Evolutionary conservation across 805 yeast genomes (phyloP).

Genomic region (Phaffomyces opuntiae): DNA sequence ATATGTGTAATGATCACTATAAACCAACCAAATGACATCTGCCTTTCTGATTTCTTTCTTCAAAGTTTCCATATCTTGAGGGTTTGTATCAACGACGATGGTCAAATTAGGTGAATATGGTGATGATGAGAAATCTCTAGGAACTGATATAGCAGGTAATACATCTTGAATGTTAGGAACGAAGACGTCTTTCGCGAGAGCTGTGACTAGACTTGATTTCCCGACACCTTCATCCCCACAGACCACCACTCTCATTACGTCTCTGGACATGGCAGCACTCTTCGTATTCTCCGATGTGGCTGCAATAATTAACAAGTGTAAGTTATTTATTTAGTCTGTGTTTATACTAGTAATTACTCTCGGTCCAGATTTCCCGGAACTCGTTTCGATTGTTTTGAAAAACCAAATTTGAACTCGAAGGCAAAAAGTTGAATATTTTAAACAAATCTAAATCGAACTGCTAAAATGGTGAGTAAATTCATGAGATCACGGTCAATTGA

Average conservation of each 20-base stretch:
- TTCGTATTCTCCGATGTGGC: too few species aligned
- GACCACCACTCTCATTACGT: conserved; percentile 70
- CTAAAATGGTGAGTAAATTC: conserved; percentile 1
- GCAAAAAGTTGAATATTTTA: background rate
- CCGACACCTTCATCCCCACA: conserved; percentile 95
- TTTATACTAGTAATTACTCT: background rate
- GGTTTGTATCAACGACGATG: conserved; percentile 71
- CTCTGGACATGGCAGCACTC: conserved; percentile 29
- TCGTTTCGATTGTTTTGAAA: background rate
- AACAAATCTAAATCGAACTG: background rate
- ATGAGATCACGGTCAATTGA: too few species aligned
- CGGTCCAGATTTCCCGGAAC: background rate
- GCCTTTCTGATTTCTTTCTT: conserved; percentile 76
- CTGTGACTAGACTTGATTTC: conserved; percentile 69
- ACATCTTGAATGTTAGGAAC: conserved; percentile 72
- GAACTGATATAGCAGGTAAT: conserved; percentile 78
- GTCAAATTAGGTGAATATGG: conserved; percentile 59
- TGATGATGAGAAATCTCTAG: conserved; percentile 58
- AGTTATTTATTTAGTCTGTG: too few species aligned
- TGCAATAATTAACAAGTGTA: too few species aligned
- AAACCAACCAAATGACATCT: conserved; percentile 91
- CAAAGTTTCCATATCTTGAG: conserved; percentile 52
- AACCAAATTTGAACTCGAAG: background rate
- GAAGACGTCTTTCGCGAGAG: conserved; percentile 75
- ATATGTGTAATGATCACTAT: conserved; percentile 89